Conservation (phyloP, 768 basidiomycete genomes). For the Floccularia luteovirens region DNA sequence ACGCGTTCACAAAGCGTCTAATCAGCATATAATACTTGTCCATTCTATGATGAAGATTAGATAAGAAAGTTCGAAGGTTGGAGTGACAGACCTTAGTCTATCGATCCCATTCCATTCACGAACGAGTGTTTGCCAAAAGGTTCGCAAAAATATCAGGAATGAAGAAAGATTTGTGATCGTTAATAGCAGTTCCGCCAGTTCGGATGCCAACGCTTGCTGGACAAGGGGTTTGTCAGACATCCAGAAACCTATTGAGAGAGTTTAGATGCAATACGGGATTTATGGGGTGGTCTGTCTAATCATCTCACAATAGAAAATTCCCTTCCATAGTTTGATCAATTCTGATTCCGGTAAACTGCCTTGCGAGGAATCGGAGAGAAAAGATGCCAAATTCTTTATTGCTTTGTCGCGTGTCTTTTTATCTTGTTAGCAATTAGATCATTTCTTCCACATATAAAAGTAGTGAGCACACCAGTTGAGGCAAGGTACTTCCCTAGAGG, state of each 20-base stretch:
- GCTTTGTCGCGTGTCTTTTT: slow-evolving; percentile 92
- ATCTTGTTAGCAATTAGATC: slow-evolving; percentile 39
- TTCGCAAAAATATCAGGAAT: slow-evolving; percentile 71
- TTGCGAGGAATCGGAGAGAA: slow-evolving; percentile 64
- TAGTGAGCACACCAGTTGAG: slow-evolving; percentile 63
- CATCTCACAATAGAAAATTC: slow-evolving; percentile 86
- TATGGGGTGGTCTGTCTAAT: background rate
- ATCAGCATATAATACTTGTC: slow-evolving; percentile 98
- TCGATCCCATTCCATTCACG: slow-evolving; percentile 95
- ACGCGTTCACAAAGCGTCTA: slow-evolving; percentile 78
- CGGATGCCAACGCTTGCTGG: slow-evolving; percentile 84
- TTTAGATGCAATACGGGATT: background rate
- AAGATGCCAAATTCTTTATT: slow-evolving; percentile 66
- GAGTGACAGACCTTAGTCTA: slow-evolving; percentile 59
- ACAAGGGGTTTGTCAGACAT: slow-evolving; percentile 99
- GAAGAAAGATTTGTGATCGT: slow-evolving; percentile 48
- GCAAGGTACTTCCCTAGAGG: slow-evolving; percentile 90
- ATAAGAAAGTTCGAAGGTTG: slow-evolving; percentile 6
- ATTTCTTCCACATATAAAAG: background rate
- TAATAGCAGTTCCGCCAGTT: slow-evolving; percentile 77
- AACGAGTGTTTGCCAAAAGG: slow-evolving; percentile 88
- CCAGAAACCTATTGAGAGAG: slow-evolving; percentile 99
- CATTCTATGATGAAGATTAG: slow-evolving; percentile 45
- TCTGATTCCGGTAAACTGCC: slow-evolving; percentile 62
- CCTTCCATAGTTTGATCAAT: slow-evolving; percentile 95